Base-by-base conservation (phyloP, 1,284 basidiomycete genomes). In the Cystobasidium pallidum region DNA sequence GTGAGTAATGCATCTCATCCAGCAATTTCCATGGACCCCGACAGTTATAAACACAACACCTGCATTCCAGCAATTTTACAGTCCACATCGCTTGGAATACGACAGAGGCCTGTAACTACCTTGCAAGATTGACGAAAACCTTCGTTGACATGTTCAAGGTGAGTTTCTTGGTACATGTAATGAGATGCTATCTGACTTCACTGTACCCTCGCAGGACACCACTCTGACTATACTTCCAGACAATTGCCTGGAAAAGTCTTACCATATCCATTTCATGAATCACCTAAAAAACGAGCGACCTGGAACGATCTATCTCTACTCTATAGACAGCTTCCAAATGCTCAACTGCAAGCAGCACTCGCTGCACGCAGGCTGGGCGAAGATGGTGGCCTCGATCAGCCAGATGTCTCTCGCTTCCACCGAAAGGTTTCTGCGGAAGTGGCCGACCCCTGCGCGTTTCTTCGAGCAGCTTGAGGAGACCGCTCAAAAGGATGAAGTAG, bases 11-110 rank as follows among this genome's bases (percentile, higher is more conserved):
- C 3, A 7, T 6, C 28, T 1, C n/a, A 15, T 15, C 26, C 51
- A n/a, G 32, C 24, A 26, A 0, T 0, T 51, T 24, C 11, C 36
- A 28, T 45, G 15, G 15, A n/a, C 19, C 6, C 19, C 6, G 6
- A 11, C 19, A n/a, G 19, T 17, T 11, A 19, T n/a, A n/a, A 17
- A 8, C 11, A 15, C 8, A 17, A 45, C 59, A 15, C 36, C 36
- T 24, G 19, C 28, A 13, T 6, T n/a, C 26, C 19, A 70, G 67
- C 75, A 82, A 83, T 26, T 86, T 86, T 78, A 84, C 82, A 74
- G 80, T 87, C 11, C 84, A 86, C 73, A 82, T 84, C 57, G 85
- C 85, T 0, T 79, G 81, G 47, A 82, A 81, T 61, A 73, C 84
- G 10, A 77, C 78, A n/a, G 85, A 84, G 34, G 84, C 84, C 3